Base-by-base conservation (phyloP, 192 early-diverging fungal genomes). In the Bifiguratus adelaidae region DNA sequence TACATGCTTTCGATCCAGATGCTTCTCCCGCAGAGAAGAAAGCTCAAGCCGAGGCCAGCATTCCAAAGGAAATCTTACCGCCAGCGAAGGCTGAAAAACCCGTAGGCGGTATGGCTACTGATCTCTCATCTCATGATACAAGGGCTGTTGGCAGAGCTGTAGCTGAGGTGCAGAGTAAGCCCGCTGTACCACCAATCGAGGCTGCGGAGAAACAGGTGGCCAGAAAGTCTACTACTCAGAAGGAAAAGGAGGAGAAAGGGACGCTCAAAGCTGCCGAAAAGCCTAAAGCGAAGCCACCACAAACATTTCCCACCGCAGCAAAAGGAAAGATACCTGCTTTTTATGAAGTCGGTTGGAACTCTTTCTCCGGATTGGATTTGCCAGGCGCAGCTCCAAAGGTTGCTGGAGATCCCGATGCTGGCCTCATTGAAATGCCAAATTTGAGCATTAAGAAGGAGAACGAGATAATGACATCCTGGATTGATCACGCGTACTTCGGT, bases 401-500 rank as follows among this genome's bases (percentile, higher is more conserved):
- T n/a, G n/a, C n/a, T n/a, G n/a, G n/a, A n/a, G n/a, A n/a, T n/a
- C n/a, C n/a, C n/a, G n/a, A n/a, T n/a, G n/a, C n/a, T n/a, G n/a
- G n/a, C n/a, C n/a, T n/a, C n/a, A n/a, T 7, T 20, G 13, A 16
- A 8, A 11, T 15, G 26, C 9, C 13, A 45, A n/a, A 18, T 15
- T 4, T 34, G n/a, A 24, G 29, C 7, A 35, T 30, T 3, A 19
- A 35, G 7, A 45, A 33, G 3, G 22, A 49, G 13, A 40, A 15
- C 7, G 62, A 65, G 29, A 30, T 65, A 43, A 16, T 65, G 1
- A 33, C 52, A 4, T 37, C 54, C 19, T 65, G 50, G 33, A 41
- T 65, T 12, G 58, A 35, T 35, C 56, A 65, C 16, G 52, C 62
- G 27, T 65, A 65, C 30, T 65, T 58, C 30, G 62, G 62, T 9